These are phyloP conservation scores for Penicillium dipodomyicola DNA, from an alignment of 495 filamentous ascomycete genomes.

Conservation along the genomic window DNA sequence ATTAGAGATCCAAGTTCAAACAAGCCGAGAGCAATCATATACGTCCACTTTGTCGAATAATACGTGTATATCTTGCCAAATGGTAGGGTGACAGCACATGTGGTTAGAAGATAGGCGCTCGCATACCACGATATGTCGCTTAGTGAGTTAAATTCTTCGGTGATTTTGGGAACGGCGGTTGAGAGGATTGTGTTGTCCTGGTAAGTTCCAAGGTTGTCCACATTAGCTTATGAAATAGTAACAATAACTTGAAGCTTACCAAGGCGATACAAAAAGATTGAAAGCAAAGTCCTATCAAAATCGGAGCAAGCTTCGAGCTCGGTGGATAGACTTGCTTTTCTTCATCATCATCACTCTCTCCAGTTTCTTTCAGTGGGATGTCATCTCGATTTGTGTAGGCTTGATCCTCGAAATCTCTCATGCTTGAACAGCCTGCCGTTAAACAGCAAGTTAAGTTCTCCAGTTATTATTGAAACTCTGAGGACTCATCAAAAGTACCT, in stretches of 20 bases:
- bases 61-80: conserved; percentile 80
- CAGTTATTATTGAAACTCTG: conserved; percentile 13
- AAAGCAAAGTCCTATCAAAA: conserved; percentile 58
- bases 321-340: conserved; percentile 50
- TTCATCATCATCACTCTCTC: conserved; percentile 28
- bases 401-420: conserved; percentile 17
- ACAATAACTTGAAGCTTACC: conserved; percentile 33
- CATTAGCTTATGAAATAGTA: not conserved
- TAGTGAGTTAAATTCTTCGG: conserved; percentile 71
- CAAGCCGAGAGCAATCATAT: conserved; percentile 64
- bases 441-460: conserved; percentile 2
- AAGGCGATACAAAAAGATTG: conserved; percentile 65
- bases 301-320: conserved; percentile 50
- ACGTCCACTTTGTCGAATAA: conserved; percentile 73
- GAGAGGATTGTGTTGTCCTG: conserved; percentile 77
- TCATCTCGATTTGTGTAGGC: conserved; percentile 20
- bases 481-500: not conserved
- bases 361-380: conserved; percentile 24
- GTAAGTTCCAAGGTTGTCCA: not conserved
- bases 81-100: conserved; percentile 66
- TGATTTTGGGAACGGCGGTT: conserved; percentile 83
- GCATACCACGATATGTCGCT: conserved; percentile 82
- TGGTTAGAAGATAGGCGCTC: conserved; percentile 66
- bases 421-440: conserved; percentile 16
- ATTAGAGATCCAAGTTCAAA: conserved; percentile 82